Evolutionary conservation across 768 basidiomycete species (phyloP).

Genomic region (Psilocybe sp.): DNA sequence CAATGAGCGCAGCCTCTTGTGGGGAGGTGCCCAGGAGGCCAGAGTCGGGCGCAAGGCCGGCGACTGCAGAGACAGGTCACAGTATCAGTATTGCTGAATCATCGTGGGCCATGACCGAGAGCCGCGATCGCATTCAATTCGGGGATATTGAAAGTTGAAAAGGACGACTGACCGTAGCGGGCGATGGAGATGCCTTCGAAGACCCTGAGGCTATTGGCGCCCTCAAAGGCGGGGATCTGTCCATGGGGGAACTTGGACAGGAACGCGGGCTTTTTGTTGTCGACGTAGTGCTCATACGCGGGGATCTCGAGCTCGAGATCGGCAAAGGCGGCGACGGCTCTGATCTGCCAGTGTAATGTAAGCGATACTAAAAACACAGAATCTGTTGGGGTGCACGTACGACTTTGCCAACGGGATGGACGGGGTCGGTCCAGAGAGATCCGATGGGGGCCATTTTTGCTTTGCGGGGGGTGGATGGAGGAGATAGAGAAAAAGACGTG

Average conservation of each 20-base stretch:
- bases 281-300: conserved; percentile 55
- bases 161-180: conserved; percentile 73
- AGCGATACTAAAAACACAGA: neutral
- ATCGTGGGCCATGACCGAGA: conserved; percentile 20
- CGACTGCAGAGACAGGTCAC: conserved; percentile 49
- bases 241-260: conserved; percentile 73
- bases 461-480: conserved; percentile 1
- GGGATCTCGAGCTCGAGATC: conserved; percentile 57
- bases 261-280: conserved; percentile 72
- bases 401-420: conserved; percentile 40
- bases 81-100: conserved; percentile 8
- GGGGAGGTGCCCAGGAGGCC: conserved; percentile 65
- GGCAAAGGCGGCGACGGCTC: conserved; percentile 56
- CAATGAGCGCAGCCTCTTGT: conserved; percentile 72
- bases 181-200: conserved; percentile 81
- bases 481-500: conserved; percentile 16
- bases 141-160: conserved; percentile 31
- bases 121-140: conserved; percentile 24
- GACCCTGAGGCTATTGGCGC: conserved; percentile 72
- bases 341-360: conserved; percentile 30
- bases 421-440: conserved; percentile 56
- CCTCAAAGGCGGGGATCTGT: conserved; percentile 84
- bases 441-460: conserved; percentile 53
- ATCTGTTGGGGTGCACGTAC: conserved; percentile 34
- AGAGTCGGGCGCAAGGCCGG: conserved; percentile 70